phyloP scores from a whole-genome alignment of 495 filamentous ascomycete genomes.

The Hypoxylon rickii region DNA sequence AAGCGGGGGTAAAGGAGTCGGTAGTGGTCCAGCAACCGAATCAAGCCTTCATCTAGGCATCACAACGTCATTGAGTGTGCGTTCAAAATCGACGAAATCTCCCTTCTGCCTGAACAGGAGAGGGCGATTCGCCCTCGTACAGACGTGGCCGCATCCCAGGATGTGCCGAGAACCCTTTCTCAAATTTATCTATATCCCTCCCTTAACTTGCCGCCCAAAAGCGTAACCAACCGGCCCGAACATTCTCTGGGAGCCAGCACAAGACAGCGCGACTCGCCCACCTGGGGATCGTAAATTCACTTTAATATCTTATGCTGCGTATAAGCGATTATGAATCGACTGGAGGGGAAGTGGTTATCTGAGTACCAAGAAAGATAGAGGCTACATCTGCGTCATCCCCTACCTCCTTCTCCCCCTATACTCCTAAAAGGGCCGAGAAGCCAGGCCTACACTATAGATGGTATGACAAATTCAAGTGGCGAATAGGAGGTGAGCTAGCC shows the following conservation, averaged over 20 bases:
- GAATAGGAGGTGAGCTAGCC: slow-evolving; percentile 13
- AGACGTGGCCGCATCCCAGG: not conserved
- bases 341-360: not conserved
- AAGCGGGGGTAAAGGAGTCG: slow-evolving; percentile 30
- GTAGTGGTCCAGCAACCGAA: slow-evolving; percentile 24
- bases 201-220: not conserved
- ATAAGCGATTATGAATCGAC: slow-evolving; percentile 34
- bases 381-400: slow-evolving; percentile 1
- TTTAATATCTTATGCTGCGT: slow-evolving; percentile 21
- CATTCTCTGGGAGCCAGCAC: slow-evolving; percentile 3
- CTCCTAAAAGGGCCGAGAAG: slow-evolving; percentile 27
- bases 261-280: slow-evolving; percentile 17
- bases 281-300: slow-evolving; percentile 8
- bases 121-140: slow-evolving; percentile 4
- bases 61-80: slow-evolving; percentile 21
- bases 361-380: slow-evolving; percentile 1
- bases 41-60: slow-evolving; percentile 27
- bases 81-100: not conserved
- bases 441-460: not conserved
- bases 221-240: slow-evolving; percentile 4
- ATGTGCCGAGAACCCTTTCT: slow-evolving; percentile 24
- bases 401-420: slow-evolving; percentile 1
- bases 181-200: slow-evolving; percentile 28
- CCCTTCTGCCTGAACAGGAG: slow-evolving; percentile 9
- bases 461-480: slow-evolving; percentile 31